Evolutionary conservation across 2,329 filamentous ascomycete genomes (phyloP).

Genomic region (Colletotrichum filicis): DNA sequence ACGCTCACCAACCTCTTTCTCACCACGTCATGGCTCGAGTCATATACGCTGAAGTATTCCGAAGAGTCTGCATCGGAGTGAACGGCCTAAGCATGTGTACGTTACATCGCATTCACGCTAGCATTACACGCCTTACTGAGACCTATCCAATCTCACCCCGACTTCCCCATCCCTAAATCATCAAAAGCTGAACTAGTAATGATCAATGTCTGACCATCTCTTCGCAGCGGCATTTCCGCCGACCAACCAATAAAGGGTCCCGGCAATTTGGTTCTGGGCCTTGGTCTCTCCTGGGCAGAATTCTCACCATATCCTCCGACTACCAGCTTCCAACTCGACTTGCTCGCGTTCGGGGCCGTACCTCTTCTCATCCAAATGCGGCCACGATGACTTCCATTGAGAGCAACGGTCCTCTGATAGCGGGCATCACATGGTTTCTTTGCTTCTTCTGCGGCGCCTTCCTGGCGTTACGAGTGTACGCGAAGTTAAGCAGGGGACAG

Average conservation of each 20-base stretch:
- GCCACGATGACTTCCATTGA: conserved; percentile 2
- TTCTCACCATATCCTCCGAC: neutral
- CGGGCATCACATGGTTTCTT: conserved; percentile 44
- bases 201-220: neutral
- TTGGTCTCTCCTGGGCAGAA: neutral
- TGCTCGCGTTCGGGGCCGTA: neutral
- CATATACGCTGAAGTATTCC: neutral
- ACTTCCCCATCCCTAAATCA: neutral
- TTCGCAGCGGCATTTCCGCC: neutral
- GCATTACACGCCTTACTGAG: neutral
- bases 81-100: neutral
- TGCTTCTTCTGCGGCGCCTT: conserved; percentile 36
- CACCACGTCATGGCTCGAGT: neutral
- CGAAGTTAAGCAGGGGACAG: conserved; percentile 35
- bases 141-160: neutral
- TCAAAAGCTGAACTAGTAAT: neutral
- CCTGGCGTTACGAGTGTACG: conserved; percentile 38
- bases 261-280: neutral
- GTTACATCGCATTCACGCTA: neutral
- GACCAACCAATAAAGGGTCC: neutral
- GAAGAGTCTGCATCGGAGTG: neutral
- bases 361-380: neutral
- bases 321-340: conserved; percentile 1
- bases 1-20: neutral
- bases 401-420: conserved; percentile 16